These are phyloP conservation scores for Globisporangium emineosum DNA, from an alignment of 352 stramenopile species.

Conservation along the genomic window DNA sequence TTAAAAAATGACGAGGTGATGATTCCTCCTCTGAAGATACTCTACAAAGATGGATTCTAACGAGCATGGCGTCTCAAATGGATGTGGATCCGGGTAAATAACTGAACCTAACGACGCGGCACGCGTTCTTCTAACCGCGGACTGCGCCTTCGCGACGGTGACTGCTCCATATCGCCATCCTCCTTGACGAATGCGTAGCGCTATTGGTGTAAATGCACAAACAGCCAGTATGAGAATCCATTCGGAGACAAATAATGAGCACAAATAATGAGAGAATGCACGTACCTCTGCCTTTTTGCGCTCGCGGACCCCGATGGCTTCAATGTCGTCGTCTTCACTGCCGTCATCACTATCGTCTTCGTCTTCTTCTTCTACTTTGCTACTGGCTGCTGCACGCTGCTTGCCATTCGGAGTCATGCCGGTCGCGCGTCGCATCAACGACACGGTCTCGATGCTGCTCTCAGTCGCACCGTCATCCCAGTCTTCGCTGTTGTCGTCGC, in stretches of 20 bases:
- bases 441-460: slow-evolving; percentile 20
- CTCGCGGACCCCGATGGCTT: neutral
- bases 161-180: slow-evolving; percentile 6
- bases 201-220: neutral
- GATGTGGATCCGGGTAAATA: neutral
- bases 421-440: slow-evolving; percentile 12
- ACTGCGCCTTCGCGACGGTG: slow-evolving; percentile 12
- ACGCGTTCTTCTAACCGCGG: slow-evolving; percentile 4
- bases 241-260: neutral
- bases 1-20: neutral
- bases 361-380: slow-evolving; percentile 1
- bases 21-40: neutral
- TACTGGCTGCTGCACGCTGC: slow-evolving; percentile 3
- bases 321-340: neutral
- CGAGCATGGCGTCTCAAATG: neutral
- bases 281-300: neutral
- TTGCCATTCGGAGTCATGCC: slow-evolving; percentile 1
- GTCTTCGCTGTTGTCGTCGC: slow-evolving; percentile 22
- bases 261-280: neutral
- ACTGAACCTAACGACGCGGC: neutral
- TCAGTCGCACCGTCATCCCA: slow-evolving; percentile 20
- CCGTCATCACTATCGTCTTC: slow-evolving; percentile 10
- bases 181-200: slow-evolving; percentile 15
- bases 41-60: neutral
- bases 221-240: neutral